phyloP scores from a whole-genome alignment of 331 rosid species.

The Ulmus americana region DNA sequence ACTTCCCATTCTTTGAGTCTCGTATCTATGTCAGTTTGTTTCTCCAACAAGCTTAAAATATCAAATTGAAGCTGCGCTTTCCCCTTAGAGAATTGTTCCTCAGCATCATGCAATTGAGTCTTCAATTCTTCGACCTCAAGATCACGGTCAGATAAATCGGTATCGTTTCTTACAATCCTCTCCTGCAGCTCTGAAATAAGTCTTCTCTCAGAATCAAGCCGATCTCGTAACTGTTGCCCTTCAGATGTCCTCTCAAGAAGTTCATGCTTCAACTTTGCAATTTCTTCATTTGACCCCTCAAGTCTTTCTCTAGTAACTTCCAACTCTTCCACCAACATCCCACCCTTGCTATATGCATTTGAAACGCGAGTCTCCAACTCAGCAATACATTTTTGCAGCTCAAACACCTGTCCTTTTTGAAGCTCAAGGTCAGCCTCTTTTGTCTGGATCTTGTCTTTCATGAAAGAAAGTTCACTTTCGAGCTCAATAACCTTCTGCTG shows the following conservation, averaged over 20 bases:
- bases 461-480: slow-evolving; percentile 31
- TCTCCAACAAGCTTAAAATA: slow-evolving; percentile 31
- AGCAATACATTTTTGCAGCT: slow-evolving; percentile 36
- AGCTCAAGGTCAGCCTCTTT: slow-evolving; percentile 44
- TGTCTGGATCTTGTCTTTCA: slow-evolving; percentile 33
- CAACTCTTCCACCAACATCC: slow-evolving; percentile 38
- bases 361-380: slow-evolving; percentile 38
- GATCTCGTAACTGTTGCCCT: slow-evolving; percentile 31
- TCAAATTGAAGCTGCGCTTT: slow-evolving; percentile 35
- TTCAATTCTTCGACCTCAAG: slow-evolving; percentile 40
- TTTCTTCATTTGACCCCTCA: slow-evolving; percentile 37
- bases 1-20: slow-evolving; percentile 31
- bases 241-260: slow-evolving; percentile 22
- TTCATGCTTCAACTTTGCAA: slow-evolving; percentile 38
- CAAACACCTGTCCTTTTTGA: slow-evolving; percentile 34
- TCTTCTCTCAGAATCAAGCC: slow-evolving; percentile 33
- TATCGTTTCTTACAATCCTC: slow-evolving; percentile 26
- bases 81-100: slow-evolving; percentile 31
- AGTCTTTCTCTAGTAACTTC: slow-evolving; percentile 35
- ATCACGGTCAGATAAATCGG: slow-evolving; percentile 29
- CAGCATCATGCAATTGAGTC: slow-evolving; percentile 27
- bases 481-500: slow-evolving; percentile 29
- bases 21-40: slow-evolving; percentile 20
- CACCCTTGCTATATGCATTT: slow-evolving; percentile 35
- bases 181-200: slow-evolving; percentile 35